A percentile compares a stretch with the other conserved stretches of the same genome.
Conservation (phyloP, 306 rosid genomes). For the Cicer judaicum region DNA sequence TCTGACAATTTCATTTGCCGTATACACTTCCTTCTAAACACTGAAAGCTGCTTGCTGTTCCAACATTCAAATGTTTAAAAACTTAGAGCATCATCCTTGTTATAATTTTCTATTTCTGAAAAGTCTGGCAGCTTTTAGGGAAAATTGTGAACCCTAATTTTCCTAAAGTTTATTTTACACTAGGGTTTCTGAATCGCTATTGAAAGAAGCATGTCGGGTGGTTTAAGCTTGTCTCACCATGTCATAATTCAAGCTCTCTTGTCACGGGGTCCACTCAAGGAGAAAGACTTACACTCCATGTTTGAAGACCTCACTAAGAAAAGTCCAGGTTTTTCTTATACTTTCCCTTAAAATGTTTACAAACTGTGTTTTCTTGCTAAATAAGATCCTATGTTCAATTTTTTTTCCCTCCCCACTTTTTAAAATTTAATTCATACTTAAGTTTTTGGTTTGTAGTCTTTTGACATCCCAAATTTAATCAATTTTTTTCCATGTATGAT, state of each 20-base stretch:
- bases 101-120: background rate
- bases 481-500: slow-evolving; percentile 26
- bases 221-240: slow-evolving; percentile 66
- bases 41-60: background rate
- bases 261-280: slow-evolving; percentile 81
- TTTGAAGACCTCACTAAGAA: slow-evolving; percentile 72
- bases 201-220: slow-evolving; percentile 60
- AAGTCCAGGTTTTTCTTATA: slow-evolving; percentile 62
- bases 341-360: background rate
- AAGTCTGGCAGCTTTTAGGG: background rate
- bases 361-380: background rate
- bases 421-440: background rate
- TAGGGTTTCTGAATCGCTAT: slow-evolving; percentile 48
- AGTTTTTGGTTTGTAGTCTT: background rate
- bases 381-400: background rate
- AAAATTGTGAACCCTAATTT: slow-evolving; percentile 1
- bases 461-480: background rate
- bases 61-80: background rate
- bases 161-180: slow-evolving; percentile 3
- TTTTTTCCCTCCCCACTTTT: background rate
- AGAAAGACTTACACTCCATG: slow-evolving; percentile 64
- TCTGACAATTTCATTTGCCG: background rate
- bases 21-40: background rate
- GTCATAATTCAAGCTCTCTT: slow-evolving; percentile 80
- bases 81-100: background rate